A percentile compares a stretch with the other conserved stretches of the same genome.
phyloP scores from a whole-genome alignment of 2,329 filamentous ascomycete species.

The Clonostachys rosea region DNA sequence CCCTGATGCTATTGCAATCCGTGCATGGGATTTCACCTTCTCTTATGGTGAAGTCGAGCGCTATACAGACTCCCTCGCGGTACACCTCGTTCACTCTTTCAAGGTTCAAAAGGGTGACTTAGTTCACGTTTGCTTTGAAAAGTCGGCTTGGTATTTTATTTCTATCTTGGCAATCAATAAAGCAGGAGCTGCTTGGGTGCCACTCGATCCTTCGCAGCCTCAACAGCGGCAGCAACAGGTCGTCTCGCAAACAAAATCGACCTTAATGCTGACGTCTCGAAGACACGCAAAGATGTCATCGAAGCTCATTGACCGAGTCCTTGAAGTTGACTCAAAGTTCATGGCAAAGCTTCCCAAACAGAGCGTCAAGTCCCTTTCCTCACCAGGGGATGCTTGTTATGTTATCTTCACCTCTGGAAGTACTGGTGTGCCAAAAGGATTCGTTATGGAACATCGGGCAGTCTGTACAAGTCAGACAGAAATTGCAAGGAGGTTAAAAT shows the following conservation, averaged over 20 bases:
- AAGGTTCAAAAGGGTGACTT: neutral
- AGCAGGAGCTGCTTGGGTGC: constrained; percentile 14
- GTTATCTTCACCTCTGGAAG: constrained; percentile 14
- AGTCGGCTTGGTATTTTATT: constrained; percentile 7
- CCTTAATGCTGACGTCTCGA: neutral
- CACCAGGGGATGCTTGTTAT: constrained; percentile 5
- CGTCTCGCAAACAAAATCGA: neutral
- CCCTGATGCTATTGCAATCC: neutral
- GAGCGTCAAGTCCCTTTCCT: neutral
- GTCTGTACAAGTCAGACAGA: constrained; percentile 10
- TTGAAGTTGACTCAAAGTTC: neutral
- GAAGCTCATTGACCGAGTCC: constrained; percentile 11
- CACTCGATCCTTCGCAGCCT: constrained; percentile 7
- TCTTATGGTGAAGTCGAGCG: neutral
- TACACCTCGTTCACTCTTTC: neutral
- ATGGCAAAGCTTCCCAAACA: too few species aligned
- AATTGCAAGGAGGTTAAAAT: constrained; percentile 9
- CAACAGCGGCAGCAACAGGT: neutral
- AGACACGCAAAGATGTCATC: constrained; percentile 20
- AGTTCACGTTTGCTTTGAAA: constrained; percentile 10
- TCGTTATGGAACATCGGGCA: constrained; percentile 8
- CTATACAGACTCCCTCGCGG: neutral
- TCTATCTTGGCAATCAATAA: constrained; percentile 12
- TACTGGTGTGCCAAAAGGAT: constrained; percentile 13
- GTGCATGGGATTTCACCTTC: neutral